Base-by-base conservation (phyloP, 2,329 filamentous ascomycete species). In the Ceratocystis colombiana region DNA sequence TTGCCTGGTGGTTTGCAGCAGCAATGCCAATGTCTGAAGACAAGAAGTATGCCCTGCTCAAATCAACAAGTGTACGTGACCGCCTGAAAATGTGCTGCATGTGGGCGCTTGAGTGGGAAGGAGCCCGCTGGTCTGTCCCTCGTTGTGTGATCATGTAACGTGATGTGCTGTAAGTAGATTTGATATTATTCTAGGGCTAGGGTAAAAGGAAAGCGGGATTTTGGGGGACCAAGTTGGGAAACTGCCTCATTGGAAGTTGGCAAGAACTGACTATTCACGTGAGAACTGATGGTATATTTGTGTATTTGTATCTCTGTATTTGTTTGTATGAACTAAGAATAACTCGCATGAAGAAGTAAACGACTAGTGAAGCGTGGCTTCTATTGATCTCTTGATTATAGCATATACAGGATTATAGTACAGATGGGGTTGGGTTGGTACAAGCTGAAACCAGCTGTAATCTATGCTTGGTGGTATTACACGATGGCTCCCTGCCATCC, bases 1-100 rank as follows among this genome's bases (percentile, higher is more conserved):
- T 96, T 70, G 89, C 91, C 0, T 96, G 91, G 81, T 96, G 92
- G 92, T 88, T 96, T 70, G 91, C 88, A 8, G 89, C 85, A 72
- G 85, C 94, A 22, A 75, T 96, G 12, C 90, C 90, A 0, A 85
- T 94, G 46, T 81, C 83, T 15, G 88, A 94, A 30, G 78, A 84
- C 33, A 88, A 94, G 71, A 95, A 93, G 73, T 95, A 96, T 70
- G 79, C 82, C 12, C 77, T 96, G 22, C 76, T 96, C 15, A 79
- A 80, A 12, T 88, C 87, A 4, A 86, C 80, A 2, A 93, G 88
- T 70, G 90, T 96, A 3, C 80, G 92, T 68, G 85, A 91, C 72
- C 80, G 92, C 66, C 75, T 96, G 66, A 95, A 96, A 77, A 87
- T 96, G 62, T 90, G 89, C 68, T 89, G 87, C 63, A 77, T 77